These are phyloP conservation scores for Ceratobasidium sp. DNA, from an alignment of 1,284 basidiomycete genomes.

Conservation along the genomic window DNA sequence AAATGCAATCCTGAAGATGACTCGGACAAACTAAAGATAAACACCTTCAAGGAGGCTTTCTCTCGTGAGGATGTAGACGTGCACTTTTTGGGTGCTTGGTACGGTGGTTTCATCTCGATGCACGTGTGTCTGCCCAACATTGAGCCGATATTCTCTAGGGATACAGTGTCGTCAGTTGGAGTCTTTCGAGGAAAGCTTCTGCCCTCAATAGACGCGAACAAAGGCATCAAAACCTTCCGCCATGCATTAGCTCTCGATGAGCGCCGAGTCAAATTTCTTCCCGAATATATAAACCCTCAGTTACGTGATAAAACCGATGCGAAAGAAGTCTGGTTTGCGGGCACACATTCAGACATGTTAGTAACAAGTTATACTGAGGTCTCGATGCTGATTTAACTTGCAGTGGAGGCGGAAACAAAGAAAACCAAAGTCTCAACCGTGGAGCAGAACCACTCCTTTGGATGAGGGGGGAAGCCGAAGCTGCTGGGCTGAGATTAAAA, in stretches of 20 bases:
- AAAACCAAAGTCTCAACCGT: conserved; percentile 45
- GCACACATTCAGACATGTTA: conserved; percentile 57
- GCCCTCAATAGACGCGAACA: conserved; percentile 51
- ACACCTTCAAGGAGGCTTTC: conserved; percentile 59
- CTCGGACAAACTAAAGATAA: conserved; percentile 40
- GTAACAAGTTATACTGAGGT: conserved; percentile 28
- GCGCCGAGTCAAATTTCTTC: conserved; percentile 60
- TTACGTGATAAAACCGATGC: conserved; percentile 22
- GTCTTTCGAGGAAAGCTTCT: conserved; percentile 53
- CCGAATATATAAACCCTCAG: conserved; percentile 55
- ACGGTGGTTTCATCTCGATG: conserved; percentile 11
- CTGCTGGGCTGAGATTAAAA: conserved; percentile 42
- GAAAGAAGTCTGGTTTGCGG: conserved; percentile 58
- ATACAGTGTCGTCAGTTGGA: conserved; percentile 62
- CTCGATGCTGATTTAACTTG: background rate
- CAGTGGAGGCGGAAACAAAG: conserved; percentile 51
- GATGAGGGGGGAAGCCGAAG: conserved; percentile 51
- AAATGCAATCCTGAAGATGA: conserved; percentile 35
- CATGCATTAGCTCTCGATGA: conserved; percentile 63
- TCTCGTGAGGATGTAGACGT: conserved; percentile 54
- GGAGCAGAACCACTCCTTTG: conserved; percentile 46
- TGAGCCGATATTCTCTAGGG: conserved; percentile 55
- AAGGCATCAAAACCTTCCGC: conserved; percentile 58
- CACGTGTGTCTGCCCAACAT: background rate
- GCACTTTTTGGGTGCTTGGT: conserved; percentile 62